Evolutionary conservation across 208 protist genomes (phyloP).

Genomic region (Crithidia acanthocephali): DNA sequence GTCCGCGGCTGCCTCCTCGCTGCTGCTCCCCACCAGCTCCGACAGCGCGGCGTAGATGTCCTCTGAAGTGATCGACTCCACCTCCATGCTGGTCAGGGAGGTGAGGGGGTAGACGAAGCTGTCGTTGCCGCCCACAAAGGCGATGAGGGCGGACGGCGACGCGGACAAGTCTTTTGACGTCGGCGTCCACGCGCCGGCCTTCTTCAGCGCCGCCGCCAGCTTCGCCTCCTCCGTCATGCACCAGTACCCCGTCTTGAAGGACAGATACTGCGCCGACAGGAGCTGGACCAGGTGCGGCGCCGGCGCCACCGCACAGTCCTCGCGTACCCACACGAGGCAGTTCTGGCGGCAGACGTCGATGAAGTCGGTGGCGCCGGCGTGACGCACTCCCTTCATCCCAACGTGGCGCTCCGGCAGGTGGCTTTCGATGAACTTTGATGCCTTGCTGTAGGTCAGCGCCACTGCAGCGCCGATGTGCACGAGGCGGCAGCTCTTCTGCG

Average conservation of each 20-base stretch:
- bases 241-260: slow-evolving; percentile 71
- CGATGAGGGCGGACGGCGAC: slow-evolving; percentile 39
- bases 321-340: slow-evolving; percentile 78
- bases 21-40: slow-evolving; percentile 26
- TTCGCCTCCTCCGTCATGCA: slow-evolving; percentile 59
- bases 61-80: slow-evolving; percentile 36
- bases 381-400: slow-evolving; percentile 44
- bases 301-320: slow-evolving; percentile 41
- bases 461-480: slow-evolving; percentile 68
- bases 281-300: slow-evolving; percentile 30
- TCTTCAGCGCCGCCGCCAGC: slow-evolving; percentile 31
- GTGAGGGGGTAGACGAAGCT: slow-evolving; percentile 42
- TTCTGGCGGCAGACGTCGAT: slow-evolving; percentile 67
- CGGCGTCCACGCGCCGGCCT: slow-evolving; percentile 27
- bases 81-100: slow-evolving; percentile 25
- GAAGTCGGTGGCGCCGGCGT: slow-evolving; percentile 57
- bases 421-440: slow-evolving; percentile 54
- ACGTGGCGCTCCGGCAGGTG: slow-evolving; percentile 45
- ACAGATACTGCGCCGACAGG: slow-evolving; percentile 51
- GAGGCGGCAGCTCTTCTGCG: slow-evolving; percentile 52
- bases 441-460: slow-evolving; percentile 68
- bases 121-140: slow-evolving; percentile 72
- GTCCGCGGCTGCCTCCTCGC: slow-evolving; percentile 6
- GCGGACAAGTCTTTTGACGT: slow-evolving; percentile 17
- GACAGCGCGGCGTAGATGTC: slow-evolving; percentile 42